phyloP scores from a whole-genome alignment of 1,284 basidiomycete species.

The Pseudomicrostroma phylloplanum region DNA sequence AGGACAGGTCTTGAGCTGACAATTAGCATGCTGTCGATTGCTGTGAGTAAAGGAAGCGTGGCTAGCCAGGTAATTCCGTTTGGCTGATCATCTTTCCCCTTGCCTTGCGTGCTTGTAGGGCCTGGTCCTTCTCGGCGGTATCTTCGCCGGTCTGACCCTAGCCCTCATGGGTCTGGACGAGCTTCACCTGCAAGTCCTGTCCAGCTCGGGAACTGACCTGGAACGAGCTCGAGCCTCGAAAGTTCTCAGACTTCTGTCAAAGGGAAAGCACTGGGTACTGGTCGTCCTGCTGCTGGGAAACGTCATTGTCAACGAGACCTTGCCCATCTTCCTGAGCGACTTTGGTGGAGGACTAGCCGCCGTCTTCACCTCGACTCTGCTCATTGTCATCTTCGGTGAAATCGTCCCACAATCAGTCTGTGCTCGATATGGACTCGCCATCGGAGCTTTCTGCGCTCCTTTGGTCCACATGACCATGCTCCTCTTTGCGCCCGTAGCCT shows the following conservation, averaged over 20 bases:
- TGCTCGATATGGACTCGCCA: constrained; percentile 81
- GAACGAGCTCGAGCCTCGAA: constrained; percentile 53
- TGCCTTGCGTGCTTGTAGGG: constrained; percentile 10
- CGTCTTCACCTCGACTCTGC: constrained; percentile 41
- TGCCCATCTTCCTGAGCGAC: constrained; percentile 51
- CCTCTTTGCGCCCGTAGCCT: constrained; percentile 53
- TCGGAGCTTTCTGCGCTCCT: constrained; percentile 82
- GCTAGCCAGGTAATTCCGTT: background rate
- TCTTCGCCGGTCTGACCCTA: constrained; percentile 65
- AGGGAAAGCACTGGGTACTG: constrained; percentile 87
- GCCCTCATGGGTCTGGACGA: constrained; percentile 93
- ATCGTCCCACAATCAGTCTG: constrained; percentile 58
- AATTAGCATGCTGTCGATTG: constrained; percentile 34
- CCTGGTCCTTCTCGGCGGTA: constrained; percentile 51
- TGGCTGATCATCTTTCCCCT: background rate
- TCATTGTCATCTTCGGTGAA: constrained; percentile 55
- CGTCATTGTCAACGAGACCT: constrained; percentile 63
- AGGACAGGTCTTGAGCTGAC: constrained; percentile 30
- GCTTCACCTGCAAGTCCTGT: constrained; percentile 78
- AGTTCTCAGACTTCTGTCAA: constrained; percentile 62
- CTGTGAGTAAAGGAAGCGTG: constrained; percentile 9
- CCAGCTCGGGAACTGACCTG: constrained; percentile 68
- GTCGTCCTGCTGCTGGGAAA: constrained; percentile 74
- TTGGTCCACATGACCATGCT: constrained; percentile 55
- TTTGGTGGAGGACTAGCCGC: constrained; percentile 45